Base-by-base conservation (phyloP, 2,329 filamentous ascomycete species). In the Fusarium siculi region DNA sequence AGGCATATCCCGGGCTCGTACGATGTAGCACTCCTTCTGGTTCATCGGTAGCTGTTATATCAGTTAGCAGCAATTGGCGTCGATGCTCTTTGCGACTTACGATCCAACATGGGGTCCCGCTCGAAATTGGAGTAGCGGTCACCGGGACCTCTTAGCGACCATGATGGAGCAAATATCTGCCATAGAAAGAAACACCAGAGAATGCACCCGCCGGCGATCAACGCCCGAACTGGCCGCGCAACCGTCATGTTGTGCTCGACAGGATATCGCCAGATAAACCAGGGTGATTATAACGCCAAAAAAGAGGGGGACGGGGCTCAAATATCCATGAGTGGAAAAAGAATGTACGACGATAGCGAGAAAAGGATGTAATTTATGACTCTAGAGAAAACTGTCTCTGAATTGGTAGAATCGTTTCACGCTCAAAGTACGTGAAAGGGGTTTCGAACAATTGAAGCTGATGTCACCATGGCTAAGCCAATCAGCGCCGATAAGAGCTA, bases 31-130 rank as follows among this genome's bases (percentile, higher is more conserved):
- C 85, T 58, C 94, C 95, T 72, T 92, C 89, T 28, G 96, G 96
- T 82, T 98, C 96, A 72, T 90, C 91, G 39, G 93, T 96, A 49
- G 90, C 95, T 97, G 78, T 28, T 66, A 49, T 39, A 11, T 69
- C 19, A 60, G 55, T n/a, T 53, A 52, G 70, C 61, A 78, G 70
- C 57, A n/a, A 55, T 28, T 18, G 50, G 23, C 54, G 67, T 42
- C 39, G 44, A 43, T 39, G 28, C 23, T 43, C 39, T 53, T 34
- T 40, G 39, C 42, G 68, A 83, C 93, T 81, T 86, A 97, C 95
- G 91, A 83, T 98, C 95, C 79, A 95, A 81, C 79, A 96, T 94
- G 62, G 96, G 96, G 83, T 98, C 96, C 68, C 90, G 89, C 75
- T 92, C 90, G 84, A 92, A 90, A 79, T 92, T 89, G 62, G 79